phyloP scores from a whole-genome alignment of 2,329 filamentous ascomycete species.

The Chrysoporthe austroafricana region DNA sequence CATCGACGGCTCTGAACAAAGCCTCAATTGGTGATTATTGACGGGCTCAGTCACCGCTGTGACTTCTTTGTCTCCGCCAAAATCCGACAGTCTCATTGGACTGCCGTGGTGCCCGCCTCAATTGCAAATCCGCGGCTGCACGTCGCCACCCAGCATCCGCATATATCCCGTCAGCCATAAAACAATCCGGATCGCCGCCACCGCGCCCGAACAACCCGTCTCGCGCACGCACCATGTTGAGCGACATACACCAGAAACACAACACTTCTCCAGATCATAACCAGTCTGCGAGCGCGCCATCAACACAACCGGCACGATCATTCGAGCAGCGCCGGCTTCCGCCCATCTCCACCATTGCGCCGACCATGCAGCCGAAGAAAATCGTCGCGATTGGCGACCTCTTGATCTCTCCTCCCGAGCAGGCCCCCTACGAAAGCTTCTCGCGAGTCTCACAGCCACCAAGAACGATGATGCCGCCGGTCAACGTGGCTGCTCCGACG shows the following conservation, averaged over 20 bases:
- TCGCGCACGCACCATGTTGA: neutral
- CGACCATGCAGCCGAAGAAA: constrained; percentile 41
- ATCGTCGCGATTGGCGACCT: constrained; percentile 55
- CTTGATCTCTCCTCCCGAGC: constrained; percentile 63
- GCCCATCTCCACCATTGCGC: neutral
- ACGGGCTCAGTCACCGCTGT: neutral
- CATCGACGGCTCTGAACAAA: constrained; percentile 6
- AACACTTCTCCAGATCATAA: neutral
- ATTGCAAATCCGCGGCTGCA: constrained; percentile 9
- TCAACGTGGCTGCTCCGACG: constrained; percentile 35
- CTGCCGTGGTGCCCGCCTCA: constrained; percentile 9
- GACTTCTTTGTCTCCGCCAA: constrained; percentile 14
- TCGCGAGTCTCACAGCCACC: neutral
- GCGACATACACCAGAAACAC: neutral
- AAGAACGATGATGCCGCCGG: neutral
- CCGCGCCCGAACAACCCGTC: neutral
- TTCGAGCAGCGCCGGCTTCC: neutral
- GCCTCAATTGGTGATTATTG: neutral
- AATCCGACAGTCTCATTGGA: neutral
- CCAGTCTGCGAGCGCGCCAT: neutral
- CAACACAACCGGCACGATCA: no score
- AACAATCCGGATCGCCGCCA: neutral
- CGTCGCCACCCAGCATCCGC: constrained; percentile 9
- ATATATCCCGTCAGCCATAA: neutral
- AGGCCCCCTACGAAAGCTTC: constrained; percentile 58